Conservation (phyloP, 805 yeast genomes). For the Starmerella floricola region DNA sequence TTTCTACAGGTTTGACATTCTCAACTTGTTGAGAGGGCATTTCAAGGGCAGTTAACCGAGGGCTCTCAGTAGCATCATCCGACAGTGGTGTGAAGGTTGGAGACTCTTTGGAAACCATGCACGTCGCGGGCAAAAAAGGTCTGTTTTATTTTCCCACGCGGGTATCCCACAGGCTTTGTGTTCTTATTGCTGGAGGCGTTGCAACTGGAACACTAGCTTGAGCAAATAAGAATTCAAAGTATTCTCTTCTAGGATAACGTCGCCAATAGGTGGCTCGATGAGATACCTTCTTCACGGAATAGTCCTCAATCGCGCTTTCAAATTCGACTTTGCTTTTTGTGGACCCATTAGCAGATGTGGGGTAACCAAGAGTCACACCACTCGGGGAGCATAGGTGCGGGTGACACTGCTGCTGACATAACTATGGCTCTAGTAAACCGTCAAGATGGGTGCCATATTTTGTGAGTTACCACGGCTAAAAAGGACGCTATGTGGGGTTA, state of each 20-base stretch:
- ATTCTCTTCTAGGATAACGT: no score
- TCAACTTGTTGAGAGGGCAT: background rate
- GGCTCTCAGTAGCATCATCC: background rate
- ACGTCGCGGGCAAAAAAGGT: no score
- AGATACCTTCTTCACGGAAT: background rate
- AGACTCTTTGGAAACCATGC: background rate
- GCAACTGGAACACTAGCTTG: no score
- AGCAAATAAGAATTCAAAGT: no score
- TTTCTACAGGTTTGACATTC: constrained; percentile 9
- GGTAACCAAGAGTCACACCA: constrained; percentile 8
- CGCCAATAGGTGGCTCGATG: no score
- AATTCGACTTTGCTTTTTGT: background rate
- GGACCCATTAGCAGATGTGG: background rate
- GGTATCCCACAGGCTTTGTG: no score
- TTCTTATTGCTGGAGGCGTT: no score
- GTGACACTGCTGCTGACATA: background rate
- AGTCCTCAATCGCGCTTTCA: background rate
- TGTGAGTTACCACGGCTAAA: no score
- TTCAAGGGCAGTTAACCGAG: background rate
- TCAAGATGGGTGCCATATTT: no score
- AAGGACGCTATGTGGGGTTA: no score
- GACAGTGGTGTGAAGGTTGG: background rate
- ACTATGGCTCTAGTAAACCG: no score
- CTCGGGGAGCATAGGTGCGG: background rate
- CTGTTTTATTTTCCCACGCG: no score